Evolutionary conservation across 257 asterid species (phyloP).

Genomic region (Anisodus tanguticus): DNA sequence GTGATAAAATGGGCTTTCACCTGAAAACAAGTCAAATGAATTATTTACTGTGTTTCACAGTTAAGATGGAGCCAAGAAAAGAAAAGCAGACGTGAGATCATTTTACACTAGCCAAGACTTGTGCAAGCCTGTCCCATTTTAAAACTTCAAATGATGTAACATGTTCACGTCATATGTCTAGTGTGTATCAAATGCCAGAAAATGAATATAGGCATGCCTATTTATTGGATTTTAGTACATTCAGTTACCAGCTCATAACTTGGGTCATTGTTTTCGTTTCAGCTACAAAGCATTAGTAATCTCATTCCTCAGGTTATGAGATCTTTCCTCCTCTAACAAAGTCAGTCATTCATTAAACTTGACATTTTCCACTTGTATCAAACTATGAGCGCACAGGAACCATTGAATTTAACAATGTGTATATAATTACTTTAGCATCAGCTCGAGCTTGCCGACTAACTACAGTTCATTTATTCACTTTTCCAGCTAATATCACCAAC

Average conservation of each 20-base stretch:
- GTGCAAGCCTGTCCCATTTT: neutral
- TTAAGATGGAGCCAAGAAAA: neutral
- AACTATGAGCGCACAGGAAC: neutral
- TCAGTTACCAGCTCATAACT: slow-evolving; percentile 16
- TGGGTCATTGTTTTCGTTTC: neutral
- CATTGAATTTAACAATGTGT: slow-evolving; percentile 9
- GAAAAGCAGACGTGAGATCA: neutral
- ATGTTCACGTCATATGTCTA: neutral
- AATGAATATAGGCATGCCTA: neutral
- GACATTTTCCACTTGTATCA: slow-evolving; percentile 12
- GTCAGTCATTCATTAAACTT: neutral
- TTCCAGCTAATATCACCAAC: slow-evolving; percentile 14
- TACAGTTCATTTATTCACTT: slow-evolving; percentile 18
- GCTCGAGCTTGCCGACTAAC: neutral
- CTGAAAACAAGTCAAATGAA: slow-evolving; percentile 6
- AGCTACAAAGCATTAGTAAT: neutral
- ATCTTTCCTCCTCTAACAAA: neutral
- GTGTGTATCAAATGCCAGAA: neutral
- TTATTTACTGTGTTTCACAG: neutral
- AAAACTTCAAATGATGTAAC: neutral
- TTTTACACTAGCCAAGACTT: neutral
- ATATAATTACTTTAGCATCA: slow-evolving; percentile 7
- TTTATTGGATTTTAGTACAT: neutral
- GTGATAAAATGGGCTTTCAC: neutral
- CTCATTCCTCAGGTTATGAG: neutral